These are phyloP conservation scores for Aspergillus alliaceus DNA, from an alignment of 2,329 filamentous ascomycete species.

Conservation along the genomic window DNA sequence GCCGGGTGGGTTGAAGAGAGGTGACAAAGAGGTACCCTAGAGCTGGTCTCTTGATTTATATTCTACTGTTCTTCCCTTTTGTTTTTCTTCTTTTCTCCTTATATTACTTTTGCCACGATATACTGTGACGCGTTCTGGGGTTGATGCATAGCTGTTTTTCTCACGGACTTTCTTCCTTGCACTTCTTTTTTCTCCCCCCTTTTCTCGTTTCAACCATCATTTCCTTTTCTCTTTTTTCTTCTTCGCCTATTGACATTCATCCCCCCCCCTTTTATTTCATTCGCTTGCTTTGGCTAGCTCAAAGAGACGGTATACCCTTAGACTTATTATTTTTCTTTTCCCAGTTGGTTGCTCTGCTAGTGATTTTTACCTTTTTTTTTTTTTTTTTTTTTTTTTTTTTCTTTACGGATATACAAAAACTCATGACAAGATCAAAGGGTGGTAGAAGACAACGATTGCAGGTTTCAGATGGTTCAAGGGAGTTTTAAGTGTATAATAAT, in stretches of 20 bases:
- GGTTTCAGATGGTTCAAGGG: not conserved
- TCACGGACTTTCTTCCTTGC: not conserved
- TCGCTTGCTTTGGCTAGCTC: constrained; percentile 6
- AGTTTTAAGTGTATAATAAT: not conserved
- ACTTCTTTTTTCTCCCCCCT: constrained; percentile 1
- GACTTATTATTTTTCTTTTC: not conserved
- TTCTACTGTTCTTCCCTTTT: constrained; percentile 1
- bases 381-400: not conserved
- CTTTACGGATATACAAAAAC: not conserved
- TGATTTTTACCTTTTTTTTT: not conserved
- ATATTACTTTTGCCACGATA: constrained; percentile 9
- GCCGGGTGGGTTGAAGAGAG: constrained; percentile 55
- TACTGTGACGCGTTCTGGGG: constrained; percentile 3
- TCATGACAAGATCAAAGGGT: not conserved
- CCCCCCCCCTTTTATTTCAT: not conserved
- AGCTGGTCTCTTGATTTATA: constrained; percentile 26
- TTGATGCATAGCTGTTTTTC: constrained; percentile 5
- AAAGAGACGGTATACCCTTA: constrained; percentile 11
- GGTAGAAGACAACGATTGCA: not conserved
- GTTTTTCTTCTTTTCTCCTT: too few species aligned
- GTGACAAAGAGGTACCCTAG: constrained; percentile 53
- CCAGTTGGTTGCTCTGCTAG: not conserved
- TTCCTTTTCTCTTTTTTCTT: not conserved
- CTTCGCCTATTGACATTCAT: not conserved
- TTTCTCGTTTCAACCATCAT: too few species aligned